phyloP scores from a whole-genome alignment of 768 basidiomycete species.

The Tephrocybe sp. region DNA sequence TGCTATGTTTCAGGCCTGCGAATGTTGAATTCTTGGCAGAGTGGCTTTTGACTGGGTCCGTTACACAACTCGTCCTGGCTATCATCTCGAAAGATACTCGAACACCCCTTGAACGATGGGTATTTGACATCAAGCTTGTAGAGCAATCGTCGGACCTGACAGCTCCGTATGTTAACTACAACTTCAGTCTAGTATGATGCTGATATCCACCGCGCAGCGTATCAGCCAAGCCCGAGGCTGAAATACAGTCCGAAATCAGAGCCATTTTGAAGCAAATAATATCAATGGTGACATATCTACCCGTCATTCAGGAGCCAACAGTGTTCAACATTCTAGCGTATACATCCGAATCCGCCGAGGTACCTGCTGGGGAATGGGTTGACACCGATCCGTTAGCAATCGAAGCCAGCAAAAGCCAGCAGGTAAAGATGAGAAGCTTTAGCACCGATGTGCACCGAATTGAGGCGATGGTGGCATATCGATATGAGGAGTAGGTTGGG shows the following conservation, averaged over 20 bases:
- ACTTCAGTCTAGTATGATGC: slow-evolving; percentile 2
- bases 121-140: slow-evolving; percentile 91
- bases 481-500: slow-evolving; percentile 74
- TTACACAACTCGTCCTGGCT: slow-evolving; percentile 91
- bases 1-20: background rate
- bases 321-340: slow-evolving; percentile 99
- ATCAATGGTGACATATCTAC: slow-evolving; percentile 93
- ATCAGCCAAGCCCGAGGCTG: slow-evolving; percentile 70
- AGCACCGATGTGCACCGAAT: slow-evolving; percentile 98
- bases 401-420: slow-evolving; percentile 89
- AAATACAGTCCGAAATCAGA: slow-evolving; percentile 96
- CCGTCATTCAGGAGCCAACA: slow-evolving; percentile 90
- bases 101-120: slow-evolving; percentile 93
- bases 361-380: slow-evolving; percentile 93
- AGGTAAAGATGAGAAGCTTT: slow-evolving; percentile 93
- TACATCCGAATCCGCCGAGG: slow-evolving; percentile 86
- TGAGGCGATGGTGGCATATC: slow-evolving; percentile 97
- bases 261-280: slow-evolving; percentile 99
- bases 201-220: slow-evolving; percentile 30
- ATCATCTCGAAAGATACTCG: slow-evolving; percentile 95
- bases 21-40: slow-evolving; percentile 42
- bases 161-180: slow-evolving; percentile 43
- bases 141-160: slow-evolving; percentile 52
- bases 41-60: slow-evolving; percentile 90
- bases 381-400: slow-evolving; percentile 93